Conservation (phyloP, 2,329 filamentous ascomycete genomes). For the Aureobasidium sp. region DNA sequence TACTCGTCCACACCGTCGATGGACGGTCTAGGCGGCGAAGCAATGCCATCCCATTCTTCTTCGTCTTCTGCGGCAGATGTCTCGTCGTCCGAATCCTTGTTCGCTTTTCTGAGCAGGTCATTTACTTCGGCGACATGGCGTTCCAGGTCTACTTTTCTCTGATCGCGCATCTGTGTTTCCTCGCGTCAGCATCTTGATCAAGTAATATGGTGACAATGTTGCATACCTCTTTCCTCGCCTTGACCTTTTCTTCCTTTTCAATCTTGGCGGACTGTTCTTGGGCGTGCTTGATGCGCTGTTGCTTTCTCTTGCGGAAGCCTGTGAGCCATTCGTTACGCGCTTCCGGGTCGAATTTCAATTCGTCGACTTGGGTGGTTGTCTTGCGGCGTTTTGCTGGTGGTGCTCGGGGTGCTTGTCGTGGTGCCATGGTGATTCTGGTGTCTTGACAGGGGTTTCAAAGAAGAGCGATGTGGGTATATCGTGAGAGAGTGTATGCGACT, state of each 20-base stretch:
- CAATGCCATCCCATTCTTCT: constrained; percentile 33
- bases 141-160: constrained; percentile 72
- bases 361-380: constrained; percentile 48
- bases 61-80: constrained; percentile 20
- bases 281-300: constrained; percentile 74
- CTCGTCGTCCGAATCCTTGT: constrained; percentile 26
- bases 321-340: constrained; percentile 83
- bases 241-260: constrained; percentile 67
- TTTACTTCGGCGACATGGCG: constrained; percentile 73
- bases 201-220: neutral
- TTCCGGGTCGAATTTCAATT: constrained; percentile 74
- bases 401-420: constrained; percentile 3
- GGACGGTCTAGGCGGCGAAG: constrained; percentile 26
- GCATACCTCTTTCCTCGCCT: constrained; percentile 64
- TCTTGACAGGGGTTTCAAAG: neutral
- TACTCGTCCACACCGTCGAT: constrained; percentile 62
- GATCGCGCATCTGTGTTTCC: constrained; percentile 62
- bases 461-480: neutral
- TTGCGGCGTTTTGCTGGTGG: constrained; percentile 11
- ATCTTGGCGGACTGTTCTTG: constrained; percentile 72
- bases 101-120: constrained; percentile 53
- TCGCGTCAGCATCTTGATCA: neutral
- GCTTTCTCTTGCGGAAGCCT: constrained; percentile 93
- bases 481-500: neutral
- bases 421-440: neutral